Evolutionary conservation across 768 basidiomycete genomes (phyloP).

Genomic region (Tricholoma flavovirens): DNA sequence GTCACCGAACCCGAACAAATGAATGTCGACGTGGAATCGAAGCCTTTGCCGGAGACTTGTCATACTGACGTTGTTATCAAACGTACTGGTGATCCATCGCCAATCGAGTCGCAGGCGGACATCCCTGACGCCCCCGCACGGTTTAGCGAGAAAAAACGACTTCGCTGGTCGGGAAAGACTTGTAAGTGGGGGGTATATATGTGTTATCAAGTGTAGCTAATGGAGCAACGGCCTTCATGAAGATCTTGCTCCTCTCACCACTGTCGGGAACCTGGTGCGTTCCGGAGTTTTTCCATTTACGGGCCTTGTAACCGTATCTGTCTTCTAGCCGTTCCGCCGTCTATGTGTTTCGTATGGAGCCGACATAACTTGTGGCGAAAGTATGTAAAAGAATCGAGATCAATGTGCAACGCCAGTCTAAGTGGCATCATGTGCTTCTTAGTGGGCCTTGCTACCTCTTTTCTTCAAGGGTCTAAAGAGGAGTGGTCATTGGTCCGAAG

Average conservation of each 20-base stretch:
- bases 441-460: conserved; percentile 94
- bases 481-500: conserved; percentile 93
- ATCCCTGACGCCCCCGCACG: conserved; percentile 65
- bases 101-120: conserved; percentile 35
- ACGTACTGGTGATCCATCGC: conserved; percentile 28
- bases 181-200: conserved; percentile 41
- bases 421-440: background rate
- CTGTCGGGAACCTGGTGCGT: conserved; percentile 85
- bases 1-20: conserved; percentile 36
- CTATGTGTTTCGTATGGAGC: conserved; percentile 83
- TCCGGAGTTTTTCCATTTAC: conserved; percentile 11
- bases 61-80: conserved; percentile 21
- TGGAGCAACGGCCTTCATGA: background rate
- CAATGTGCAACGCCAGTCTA: background rate
- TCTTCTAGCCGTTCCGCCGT: conserved; percentile 78
- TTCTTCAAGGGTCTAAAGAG: conserved; percentile 81
- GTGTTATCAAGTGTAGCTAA: background rate
- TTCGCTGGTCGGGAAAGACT: conserved; percentile 83
- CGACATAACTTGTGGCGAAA: conserved; percentile 95
- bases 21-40: conserved; percentile 14
- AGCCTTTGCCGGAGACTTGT: background rate
- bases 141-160: conserved; percentile 77
- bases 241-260: conserved; percentile 72
- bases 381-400: conserved; percentile 31
- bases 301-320: background rate